These are phyloP conservation scores for Zygnema cylindricum DNA, from an alignment of 139 green algal genomes.

Conservation along the genomic window DNA sequence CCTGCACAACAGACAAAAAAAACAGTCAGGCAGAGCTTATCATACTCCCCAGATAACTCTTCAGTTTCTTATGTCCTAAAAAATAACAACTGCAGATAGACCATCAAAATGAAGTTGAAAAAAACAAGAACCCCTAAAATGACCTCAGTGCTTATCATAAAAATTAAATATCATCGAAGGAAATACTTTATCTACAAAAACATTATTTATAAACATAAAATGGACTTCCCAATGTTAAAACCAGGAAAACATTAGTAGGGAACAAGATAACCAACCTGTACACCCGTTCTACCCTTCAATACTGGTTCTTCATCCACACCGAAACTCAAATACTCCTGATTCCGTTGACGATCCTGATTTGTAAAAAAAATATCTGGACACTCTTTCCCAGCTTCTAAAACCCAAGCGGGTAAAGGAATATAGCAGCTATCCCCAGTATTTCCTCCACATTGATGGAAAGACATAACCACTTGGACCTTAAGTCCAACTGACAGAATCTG, in stretches of 20 bases:
- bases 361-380: slow-evolving; percentile 96
- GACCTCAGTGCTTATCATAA: too few relatives aligned
- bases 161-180: too few relatives aligned
- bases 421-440: slow-evolving; percentile 64
- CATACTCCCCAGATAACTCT: too few relatives aligned
- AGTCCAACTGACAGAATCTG: slow-evolving; percentile 76
- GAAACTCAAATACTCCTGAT: slow-evolving; percentile 91
- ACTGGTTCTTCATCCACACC: slow-evolving; percentile 84
- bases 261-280: slow-evolving; percentile 69
- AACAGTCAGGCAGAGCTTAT: too few relatives aligned
- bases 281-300: slow-evolving; percentile 83
- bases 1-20: slow-evolving; percentile 35
- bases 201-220: too few relatives aligned
- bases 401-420: slow-evolving; percentile 91
- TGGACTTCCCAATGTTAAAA: too few relatives aligned
- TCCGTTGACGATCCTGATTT: slow-evolving; percentile 82
- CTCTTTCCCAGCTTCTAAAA: slow-evolving; percentile 82
- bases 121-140: too few relatives aligned
- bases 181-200: too few relatives aligned
- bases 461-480: slow-evolving; percentile 87
- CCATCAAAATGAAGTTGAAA: too few relatives aligned
- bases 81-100: too few relatives aligned
- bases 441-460: slow-evolving; percentile 79
- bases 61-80: too few relatives aligned
- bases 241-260: too few relatives aligned